These are phyloP conservation scores for Arachis hypogaea DNA, from an alignment of 306 rosid species.

Conservation along the genomic window DNA sequence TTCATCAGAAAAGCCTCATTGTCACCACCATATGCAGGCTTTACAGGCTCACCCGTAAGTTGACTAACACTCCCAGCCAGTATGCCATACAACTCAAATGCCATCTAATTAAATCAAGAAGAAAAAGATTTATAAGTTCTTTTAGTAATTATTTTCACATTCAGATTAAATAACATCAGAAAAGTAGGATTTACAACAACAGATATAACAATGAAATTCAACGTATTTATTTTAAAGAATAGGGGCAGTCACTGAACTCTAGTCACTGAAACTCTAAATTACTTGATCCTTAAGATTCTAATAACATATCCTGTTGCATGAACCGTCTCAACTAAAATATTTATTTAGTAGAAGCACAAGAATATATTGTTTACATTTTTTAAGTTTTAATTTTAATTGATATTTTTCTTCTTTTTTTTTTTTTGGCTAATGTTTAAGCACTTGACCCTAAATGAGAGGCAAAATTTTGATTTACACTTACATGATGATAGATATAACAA, in stretches of 20 bases:
- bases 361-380: too few relatives aligned
- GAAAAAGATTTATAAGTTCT: constrained; percentile 34
- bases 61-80: constrained; percentile 86
- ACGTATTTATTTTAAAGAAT: too few relatives aligned
- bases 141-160: constrained; percentile 22
- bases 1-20: constrained; percentile 72
- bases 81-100: constrained; percentile 95
- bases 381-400: too few relatives aligned
- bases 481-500: constrained; percentile 97
- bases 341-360: too few relatives aligned
- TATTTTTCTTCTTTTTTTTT: too few relatives aligned
- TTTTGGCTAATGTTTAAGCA: too few relatives aligned
- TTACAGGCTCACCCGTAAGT: constrained; percentile 84
- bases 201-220: not conserved
- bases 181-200: constrained; percentile 6
- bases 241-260: too few relatives aligned
- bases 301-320: too few relatives aligned
- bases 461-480: constrained; percentile 42
- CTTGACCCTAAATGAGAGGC: not conserved
- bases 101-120: constrained; percentile 66
- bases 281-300: too few relatives aligned
- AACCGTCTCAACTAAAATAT: too few relatives aligned
- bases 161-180: constrained; percentile 17
- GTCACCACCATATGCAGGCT: constrained; percentile 93
- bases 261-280: too few relatives aligned